Conservation (phyloP, 2,329 filamentous ascomycete species). For the Epichloe baconii region DNA sequence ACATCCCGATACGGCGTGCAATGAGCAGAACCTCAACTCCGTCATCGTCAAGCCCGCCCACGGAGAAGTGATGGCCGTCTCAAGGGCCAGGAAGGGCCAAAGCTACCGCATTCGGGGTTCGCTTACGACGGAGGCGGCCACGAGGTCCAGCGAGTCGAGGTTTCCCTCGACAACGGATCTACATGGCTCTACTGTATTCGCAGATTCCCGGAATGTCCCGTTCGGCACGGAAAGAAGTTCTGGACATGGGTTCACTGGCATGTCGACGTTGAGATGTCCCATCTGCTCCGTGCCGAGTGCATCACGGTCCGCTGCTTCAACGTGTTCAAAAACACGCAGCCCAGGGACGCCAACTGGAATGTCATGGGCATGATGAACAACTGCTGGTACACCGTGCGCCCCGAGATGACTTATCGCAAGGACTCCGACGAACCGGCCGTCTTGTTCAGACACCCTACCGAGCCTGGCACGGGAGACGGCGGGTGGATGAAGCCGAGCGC, state of each 20-base stretch:
- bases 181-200: constrained; percentile 23
- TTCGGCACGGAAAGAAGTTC: constrained; percentile 38
- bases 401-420: constrained; percentile 22
- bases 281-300: constrained; percentile 27
- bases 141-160: constrained; percentile 34
- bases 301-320: constrained; percentile 35
- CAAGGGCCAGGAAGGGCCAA: constrained; percentile 21
- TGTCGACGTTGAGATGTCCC: constrained; percentile 31
- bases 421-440: constrained; percentile 18
- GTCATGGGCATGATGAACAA: constrained; percentile 43
- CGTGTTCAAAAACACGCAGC: constrained; percentile 37
- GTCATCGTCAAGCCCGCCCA: constrained; percentile 32
- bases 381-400: constrained; percentile 32
- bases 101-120: constrained; percentile 18
- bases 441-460: constrained; percentile 32
- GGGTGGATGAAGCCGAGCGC: constrained; percentile 39
- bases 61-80: constrained; percentile 28
- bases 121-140: constrained; percentile 38
- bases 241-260: constrained; percentile 43
- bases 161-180: constrained; percentile 31
- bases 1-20: constrained; percentile 34
- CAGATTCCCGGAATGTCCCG: constrained; percentile 31
- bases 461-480: constrained; percentile 27
- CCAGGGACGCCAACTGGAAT: constrained; percentile 32
- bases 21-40: constrained; percentile 36